Conservation (phyloP, 2,329 filamentous ascomycete species). For the Claviceps digitariae region DNA sequence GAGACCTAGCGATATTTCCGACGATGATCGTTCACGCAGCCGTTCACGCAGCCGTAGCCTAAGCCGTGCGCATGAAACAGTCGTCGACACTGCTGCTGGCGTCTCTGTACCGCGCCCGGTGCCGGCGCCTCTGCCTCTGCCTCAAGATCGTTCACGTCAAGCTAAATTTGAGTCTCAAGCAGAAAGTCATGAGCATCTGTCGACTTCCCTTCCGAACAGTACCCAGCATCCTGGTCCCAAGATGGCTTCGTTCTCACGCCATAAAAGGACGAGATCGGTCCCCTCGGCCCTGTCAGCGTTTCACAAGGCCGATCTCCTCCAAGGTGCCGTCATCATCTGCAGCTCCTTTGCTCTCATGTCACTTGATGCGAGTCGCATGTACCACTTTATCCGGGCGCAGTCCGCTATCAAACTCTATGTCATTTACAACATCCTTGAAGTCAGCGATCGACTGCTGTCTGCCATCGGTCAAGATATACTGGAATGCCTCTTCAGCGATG, state of each 20-base stretch:
- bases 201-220: conserved; percentile 8
- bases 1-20: conserved; percentile 19
- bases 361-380: conserved; percentile 93
- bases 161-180: neutral
- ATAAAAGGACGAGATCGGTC: conserved; percentile 67
- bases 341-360: conserved; percentile 78
- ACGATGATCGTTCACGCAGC: conserved; percentile 24
- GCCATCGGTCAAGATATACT: conserved; percentile 92
- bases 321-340: conserved; percentile 74
- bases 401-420: conserved; percentile 97
- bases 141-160: conserved; percentile 4
- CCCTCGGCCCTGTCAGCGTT: conserved; percentile 76
- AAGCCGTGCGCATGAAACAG: conserved; percentile 20
- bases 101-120: neutral
- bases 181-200: conserved; percentile 4
- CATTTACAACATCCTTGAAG: conserved; percentile 95
- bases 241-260: conserved; percentile 29
- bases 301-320: conserved; percentile 90
- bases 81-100: conserved; percentile 6
- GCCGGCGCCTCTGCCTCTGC: neutral
- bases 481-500: conserved; percentile 86
- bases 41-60: conserved; percentile 22
- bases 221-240: conserved; percentile 15
- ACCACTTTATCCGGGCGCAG: conserved; percentile 91
- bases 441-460: conserved; percentile 77